A percentile compares a stretch with the other conserved stretches of the same genome.
phyloP scores from a whole-genome alignment of 768 basidiomycete genomes.

The Leccinum aurantiacum region DNA sequence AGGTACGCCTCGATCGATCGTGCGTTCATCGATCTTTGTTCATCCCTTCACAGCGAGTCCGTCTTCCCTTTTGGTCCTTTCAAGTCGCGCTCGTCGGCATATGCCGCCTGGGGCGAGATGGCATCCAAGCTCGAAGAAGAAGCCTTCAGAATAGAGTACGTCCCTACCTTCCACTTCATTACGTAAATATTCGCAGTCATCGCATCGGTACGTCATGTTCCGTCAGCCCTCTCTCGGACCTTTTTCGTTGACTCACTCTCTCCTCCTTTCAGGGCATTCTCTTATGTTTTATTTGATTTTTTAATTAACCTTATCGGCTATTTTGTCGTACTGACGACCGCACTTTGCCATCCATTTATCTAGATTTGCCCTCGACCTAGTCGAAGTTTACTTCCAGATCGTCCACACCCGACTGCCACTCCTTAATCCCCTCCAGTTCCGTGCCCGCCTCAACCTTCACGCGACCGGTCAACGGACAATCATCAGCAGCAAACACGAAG shows the following conservation, averaged over 20 bases:
- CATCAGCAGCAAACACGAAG: conserved; percentile 32
- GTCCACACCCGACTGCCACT: conserved; percentile 87
- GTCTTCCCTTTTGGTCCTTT: conserved; percentile 30
- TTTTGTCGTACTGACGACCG: conserved; percentile 14
- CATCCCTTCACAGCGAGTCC: conserved; percentile 38
- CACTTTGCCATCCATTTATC: conserved; percentile 6
- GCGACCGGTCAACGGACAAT: conserved; percentile 25
- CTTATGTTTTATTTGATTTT: conserved; percentile 27
- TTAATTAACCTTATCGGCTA: conserved; percentile 30
- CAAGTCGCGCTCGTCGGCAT: conserved; percentile 45
- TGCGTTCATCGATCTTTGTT: conserved; percentile 17
- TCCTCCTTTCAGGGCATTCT: conserved; percentile 21
- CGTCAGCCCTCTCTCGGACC: neutral
- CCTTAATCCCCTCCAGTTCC: conserved; percentile 81
- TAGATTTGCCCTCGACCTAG: conserved; percentile 89
- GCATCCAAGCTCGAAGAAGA: conserved; percentile 73
- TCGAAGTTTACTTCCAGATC: conserved; percentile 94
- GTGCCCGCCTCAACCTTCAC: conserved; percentile 59
- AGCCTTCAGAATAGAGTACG: conserved; percentile 79
- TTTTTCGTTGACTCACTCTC: neutral
- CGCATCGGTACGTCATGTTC: conserved; percentile 26
- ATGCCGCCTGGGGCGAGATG: conserved; percentile 73
- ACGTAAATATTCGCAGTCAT: conserved; percentile 29
- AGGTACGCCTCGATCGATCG: conserved; percentile 32
- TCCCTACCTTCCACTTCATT: conserved; percentile 35